These are phyloP conservation scores for Calocybe gangraenosa DNA, from an alignment of 768 basidiomycete species.

Conservation along the genomic window DNA sequence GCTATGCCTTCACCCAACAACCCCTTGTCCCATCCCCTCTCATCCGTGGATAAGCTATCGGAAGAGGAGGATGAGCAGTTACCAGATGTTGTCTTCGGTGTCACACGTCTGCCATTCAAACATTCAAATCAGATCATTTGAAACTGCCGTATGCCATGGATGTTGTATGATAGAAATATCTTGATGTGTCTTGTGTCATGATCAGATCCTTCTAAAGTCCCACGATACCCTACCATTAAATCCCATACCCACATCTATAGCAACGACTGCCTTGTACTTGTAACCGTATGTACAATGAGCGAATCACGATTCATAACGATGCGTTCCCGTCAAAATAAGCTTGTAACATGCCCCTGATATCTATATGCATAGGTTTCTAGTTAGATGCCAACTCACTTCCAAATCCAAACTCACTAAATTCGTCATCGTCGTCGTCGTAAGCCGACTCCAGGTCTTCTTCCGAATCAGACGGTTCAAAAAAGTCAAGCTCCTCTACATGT, in stretches of 20 bases:
- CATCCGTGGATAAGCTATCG: constrained; percentile 12
- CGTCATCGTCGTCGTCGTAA: too few species aligned
- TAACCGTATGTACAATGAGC: neutral
- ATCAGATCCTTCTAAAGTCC: neutral
- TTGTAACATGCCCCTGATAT: neutral
- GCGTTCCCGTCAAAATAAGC: neutral
- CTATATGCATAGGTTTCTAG: neutral
- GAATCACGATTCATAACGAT: neutral
- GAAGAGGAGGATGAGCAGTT: constrained; percentile 29
- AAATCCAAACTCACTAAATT: too few species aligned
- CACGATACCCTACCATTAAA: neutral
- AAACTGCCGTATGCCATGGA: neutral
- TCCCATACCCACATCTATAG: constrained; percentile 5
- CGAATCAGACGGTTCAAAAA: constrained; percentile 55
- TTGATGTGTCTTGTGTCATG: neutral
- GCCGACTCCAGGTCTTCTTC: constrained; percentile 34
- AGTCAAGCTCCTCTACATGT: constrained; percentile 48
- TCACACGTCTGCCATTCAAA: constrained; percentile 33
- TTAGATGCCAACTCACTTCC: constrained; percentile 13
- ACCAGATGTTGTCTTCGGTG: constrained; percentile 48
- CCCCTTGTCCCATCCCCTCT: constrained; percentile 17
- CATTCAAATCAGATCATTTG: constrained; percentile 11
- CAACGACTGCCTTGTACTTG: neutral
- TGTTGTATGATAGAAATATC: constrained; percentile 2
- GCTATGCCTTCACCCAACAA: constrained; percentile 46